Conservation (phyloP, 2,329 filamentous ascomycete genomes). For the Paracoccidioides brasiliensis region DNA sequence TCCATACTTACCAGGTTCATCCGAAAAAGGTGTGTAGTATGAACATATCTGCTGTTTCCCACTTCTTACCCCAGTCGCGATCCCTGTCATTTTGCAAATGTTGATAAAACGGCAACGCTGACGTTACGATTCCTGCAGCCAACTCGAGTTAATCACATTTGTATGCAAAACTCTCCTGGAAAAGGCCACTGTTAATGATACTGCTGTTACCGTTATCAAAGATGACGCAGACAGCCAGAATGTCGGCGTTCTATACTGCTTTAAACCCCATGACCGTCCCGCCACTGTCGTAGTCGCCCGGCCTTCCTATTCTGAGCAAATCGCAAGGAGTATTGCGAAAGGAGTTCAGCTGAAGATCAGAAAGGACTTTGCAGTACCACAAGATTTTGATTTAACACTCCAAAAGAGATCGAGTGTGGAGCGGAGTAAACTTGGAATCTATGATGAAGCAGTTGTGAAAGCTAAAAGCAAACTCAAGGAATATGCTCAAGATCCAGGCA, state of each 20-base stretch:
- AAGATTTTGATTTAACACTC: no score
- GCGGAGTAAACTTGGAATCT: no score
- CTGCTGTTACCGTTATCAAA: background rate
- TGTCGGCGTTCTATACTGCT: background rate
- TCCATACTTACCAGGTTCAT: slow-evolving; percentile 60
- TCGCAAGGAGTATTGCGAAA: slow-evolving; percentile 4
- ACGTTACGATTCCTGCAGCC: background rate
- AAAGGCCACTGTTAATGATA: slow-evolving; percentile 41
- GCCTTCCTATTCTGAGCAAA: slow-evolving; percentile 32
- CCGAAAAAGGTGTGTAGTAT: slow-evolving; percentile 44
- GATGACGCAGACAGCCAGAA: background rate
- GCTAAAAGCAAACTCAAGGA: slow-evolving; percentile 52
- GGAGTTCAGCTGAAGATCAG: no score
- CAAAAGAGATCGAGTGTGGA: no score
- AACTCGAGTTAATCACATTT: slow-evolving; percentile 1
- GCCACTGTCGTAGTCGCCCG: slow-evolving; percentile 62
- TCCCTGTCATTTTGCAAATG: background rate
- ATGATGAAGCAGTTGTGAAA: background rate
- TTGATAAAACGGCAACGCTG: background rate
- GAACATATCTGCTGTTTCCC: background rate
- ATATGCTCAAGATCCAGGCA: slow-evolving; percentile 69
- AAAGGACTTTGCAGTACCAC: no score
- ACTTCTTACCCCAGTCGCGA: background rate
- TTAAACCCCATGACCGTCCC: slow-evolving; percentile 48
- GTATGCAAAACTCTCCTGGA: background rate